A percentile compares a stretch with the other conserved stretches of the same genome.
Conservation (phyloP, 1,139 yeast species). For the Nakaseomyces kungkrabaensis region DNA sequence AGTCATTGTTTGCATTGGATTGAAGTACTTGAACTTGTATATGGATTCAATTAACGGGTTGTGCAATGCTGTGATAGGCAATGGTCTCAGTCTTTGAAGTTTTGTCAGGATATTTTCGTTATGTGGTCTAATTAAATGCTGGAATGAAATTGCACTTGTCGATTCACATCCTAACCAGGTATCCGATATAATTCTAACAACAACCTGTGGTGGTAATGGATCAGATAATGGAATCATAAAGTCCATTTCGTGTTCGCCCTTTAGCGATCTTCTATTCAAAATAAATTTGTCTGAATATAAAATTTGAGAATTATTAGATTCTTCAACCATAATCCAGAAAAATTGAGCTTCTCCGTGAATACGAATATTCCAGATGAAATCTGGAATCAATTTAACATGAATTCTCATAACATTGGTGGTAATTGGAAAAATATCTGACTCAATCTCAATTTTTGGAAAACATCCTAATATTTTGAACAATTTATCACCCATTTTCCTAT, state of each 20-base stretch:
- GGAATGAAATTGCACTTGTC: constrained; percentile 71
- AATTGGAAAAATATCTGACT: constrained; percentile 83
- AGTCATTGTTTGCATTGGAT: constrained; percentile 98
- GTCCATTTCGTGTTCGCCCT: constrained; percentile 61
- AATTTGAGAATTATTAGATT: constrained; percentile 62
- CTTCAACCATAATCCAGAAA: constrained; percentile 91
- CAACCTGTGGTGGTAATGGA: constrained; percentile 81
- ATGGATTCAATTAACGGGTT: constrained; percentile 57
- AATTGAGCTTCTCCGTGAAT: constrained; percentile 77
- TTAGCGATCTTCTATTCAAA: constrained; percentile 48
- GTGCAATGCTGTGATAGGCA: constrained; percentile 75
- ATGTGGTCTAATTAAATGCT: constrained; percentile 79
- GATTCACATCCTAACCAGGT: constrained; percentile 85
- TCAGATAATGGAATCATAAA: constrained; percentile 87
- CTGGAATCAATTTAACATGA: constrained; percentile 60
- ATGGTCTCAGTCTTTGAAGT: constrained; percentile 68
- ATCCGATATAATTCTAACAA: constrained; percentile 72
- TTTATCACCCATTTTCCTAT: constrained; percentile 57
- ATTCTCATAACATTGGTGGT: constrained; percentile 80
- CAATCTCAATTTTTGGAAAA: constrained; percentile 65
- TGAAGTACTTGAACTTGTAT: constrained; percentile 79
- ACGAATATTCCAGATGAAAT: constrained; percentile 74
- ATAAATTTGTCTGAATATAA: constrained; percentile 78
- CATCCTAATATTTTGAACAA: constrained; percentile 53
- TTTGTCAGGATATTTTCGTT: constrained; percentile 81